Base-by-base conservation (phyloP, 768 basidiomycete genomes). In the Nidula microcarpa region DNA sequence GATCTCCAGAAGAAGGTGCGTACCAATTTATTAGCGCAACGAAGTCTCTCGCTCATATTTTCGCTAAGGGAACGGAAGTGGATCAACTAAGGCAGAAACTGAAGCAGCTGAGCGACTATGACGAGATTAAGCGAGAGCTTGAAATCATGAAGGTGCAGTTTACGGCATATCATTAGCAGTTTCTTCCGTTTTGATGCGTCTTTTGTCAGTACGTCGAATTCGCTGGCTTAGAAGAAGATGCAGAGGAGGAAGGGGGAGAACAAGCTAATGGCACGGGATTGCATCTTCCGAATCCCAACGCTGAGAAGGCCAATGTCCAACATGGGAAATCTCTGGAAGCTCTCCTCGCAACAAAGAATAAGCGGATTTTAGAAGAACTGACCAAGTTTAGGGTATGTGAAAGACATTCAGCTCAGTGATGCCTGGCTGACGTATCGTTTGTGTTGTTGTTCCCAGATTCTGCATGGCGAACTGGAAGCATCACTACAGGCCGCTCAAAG, bases 111-210 rank as follows among this genome's bases (percentile, higher is more conserved):
- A 68, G 68, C 13, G 94, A 99, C 68, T 98, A 99, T 62, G 96
- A 98, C 62, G 95, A 98, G 72, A 85, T 98, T 64, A 98, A 98
- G 74, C 87, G 97, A 30, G 97, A 99, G 67, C 78, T 99, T 32
- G 94, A 94, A 64, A 98, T 99, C 58, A 91, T 98, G 92, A 98
- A 99, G 84, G 97, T 91, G 47, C 45, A 72, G n/a, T n/a, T n/a
- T n/a, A n/a, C n/a, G n/a, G n/a, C n/a, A n/a, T 63, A 5, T 23
- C 6, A 13, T 37, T 16, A 2, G 30, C n/a, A 33, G n/a, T 48
- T 47, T 44, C 33, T 18, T 32, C 33, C 47, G 6, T 43, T 30
- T 30, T 48, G 8, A 35, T 51, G 43, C 43, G 14, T 36, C 48
- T 34, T 10, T 37, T 53, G 41, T 34, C 39, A 98, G 97, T 98